Evolutionary conservation across 768 basidiomycete species (phyloP).

Genomic region (Xerocomellus intermedius): DNA sequence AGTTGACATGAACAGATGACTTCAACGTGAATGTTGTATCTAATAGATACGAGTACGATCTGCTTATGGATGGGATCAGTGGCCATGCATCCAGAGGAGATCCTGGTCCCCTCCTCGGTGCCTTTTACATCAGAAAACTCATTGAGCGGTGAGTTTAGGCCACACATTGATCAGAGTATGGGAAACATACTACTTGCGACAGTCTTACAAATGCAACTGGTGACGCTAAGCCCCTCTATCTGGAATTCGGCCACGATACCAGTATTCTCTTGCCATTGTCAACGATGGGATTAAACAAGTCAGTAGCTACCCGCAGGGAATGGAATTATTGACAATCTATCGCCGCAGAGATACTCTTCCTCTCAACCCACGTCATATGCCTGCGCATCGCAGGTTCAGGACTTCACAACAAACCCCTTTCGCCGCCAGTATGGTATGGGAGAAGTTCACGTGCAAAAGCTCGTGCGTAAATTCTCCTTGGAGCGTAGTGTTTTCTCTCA

Average conservation of each 20-base stretch:
- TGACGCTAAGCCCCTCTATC: constrained; percentile 33
- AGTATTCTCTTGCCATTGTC: constrained; percentile 40
- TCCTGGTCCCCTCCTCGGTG: constrained; percentile 38
- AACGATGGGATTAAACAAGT: constrained; percentile 39
- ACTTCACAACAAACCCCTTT: constrained; percentile 44
- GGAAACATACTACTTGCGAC: background rate
- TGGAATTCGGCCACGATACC: constrained; percentile 45
- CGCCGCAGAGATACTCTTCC: constrained; percentile 31
- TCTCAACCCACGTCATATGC: constrained; percentile 29
- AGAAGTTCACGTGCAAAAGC: constrained; percentile 37
- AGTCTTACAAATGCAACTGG: constrained; percentile 38
- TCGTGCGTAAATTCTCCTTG: constrained; percentile 24
- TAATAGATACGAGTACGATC: constrained; percentile 39
- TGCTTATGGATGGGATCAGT: constrained; percentile 38
- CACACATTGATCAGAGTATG: background rate
- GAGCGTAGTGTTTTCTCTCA: background rate
- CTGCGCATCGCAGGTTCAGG: constrained; percentile 34
- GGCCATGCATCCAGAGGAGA: constrained; percentile 33
- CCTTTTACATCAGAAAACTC: constrained; percentile 40
- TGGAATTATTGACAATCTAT: background rate
- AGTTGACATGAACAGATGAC: background rate
- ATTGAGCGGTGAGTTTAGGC: constrained; percentile 34
- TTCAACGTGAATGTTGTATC: background rate
- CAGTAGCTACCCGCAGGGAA: background rate
- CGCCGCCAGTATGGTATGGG: constrained; percentile 44